Base-by-base conservation (phyloP, 805 yeast genomes). In the Candida coquimbonensis region DNA sequence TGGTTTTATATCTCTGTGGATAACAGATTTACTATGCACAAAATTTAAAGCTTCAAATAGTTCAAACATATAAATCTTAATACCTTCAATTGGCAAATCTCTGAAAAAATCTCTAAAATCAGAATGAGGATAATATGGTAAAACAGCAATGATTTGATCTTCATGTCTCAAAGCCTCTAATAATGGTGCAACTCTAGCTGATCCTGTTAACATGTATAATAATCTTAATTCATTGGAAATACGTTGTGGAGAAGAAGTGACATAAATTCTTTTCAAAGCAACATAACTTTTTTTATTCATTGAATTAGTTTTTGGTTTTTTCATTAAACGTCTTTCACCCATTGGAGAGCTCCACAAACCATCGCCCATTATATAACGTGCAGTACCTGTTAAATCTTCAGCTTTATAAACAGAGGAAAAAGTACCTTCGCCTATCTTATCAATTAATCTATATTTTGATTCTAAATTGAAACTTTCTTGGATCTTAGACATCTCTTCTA, bases 261-360 rank as follows among this genome's bases (percentile, higher is more conserved):
- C 98, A 63, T 91, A 90, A 40, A 93, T 88, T 57, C 93, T 79
- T 62, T 93, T 93, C 53, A 93, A 70, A 2, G 99, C 99, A 47
- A 93, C 98, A 43, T 61, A 66, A 32, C 59, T 57, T 33, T 59
- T 49, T 25, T 49, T 49, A 11, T 29, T 29, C 31, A 19, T 21
- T 7, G 13, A 36, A 13, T 35, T 11, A 6, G 25, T 39, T n/a
- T 71, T 62, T 39, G 71, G 72, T 53, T 61, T 70, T 51, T 63
- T 69, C 48, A 55, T 53, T 25, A 60, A 61, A n/a, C 43, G 39
- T 27, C 46, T 45, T 9, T 47, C 52, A 36, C 50, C 57, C 32
- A 57, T 59, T 16, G 61, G 55, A 4, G 61, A 55, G 54, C 52
- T 66, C 75, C 53, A 58, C 17, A 62, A 52, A 33, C 60, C 52